Evolutionary conservation across 129 eudicot species (phyloP).

Genomic region (Gnaphalium uliginosum): DNA sequence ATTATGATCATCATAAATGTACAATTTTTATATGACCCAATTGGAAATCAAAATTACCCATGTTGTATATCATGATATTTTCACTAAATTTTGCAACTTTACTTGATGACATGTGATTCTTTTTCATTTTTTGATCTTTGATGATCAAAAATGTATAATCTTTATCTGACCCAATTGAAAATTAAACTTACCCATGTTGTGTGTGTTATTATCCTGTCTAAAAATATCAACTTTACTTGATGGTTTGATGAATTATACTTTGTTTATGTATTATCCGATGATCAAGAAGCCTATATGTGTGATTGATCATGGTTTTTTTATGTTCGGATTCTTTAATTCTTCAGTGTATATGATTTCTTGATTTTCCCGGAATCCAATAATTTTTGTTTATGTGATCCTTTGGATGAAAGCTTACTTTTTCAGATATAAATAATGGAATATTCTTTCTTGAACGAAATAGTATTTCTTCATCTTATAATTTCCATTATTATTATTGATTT

Average conservation of each 20-base stretch:
- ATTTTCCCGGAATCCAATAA: conserved; percentile 15
- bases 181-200: conserved; percentile 31
- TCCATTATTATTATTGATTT: conserved; percentile 23
- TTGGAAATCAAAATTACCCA: conserved; percentile 48
- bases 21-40: conserved; percentile 26
- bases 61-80: conserved; percentile 7
- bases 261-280: conserved; percentile 36
- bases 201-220: conserved; percentile 6
- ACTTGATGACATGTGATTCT: conserved; percentile 43
- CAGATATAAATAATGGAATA: conserved; percentile 39
- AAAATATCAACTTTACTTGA: conserved; percentile 2
- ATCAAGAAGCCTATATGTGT: conserved; percentile 42
- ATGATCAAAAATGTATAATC: conserved; percentile 54
- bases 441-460: conserved; percentile 47
- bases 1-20: conserved; percentile 57
- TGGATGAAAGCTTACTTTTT: conserved; percentile 23
- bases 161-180: conserved; percentile 24
- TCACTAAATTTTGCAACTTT: background rate
- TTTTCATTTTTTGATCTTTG: conserved; percentile 45
- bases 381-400: conserved; percentile 21
- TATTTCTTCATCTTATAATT: conserved; percentile 30
- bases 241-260: conserved; percentile 34
- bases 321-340: conserved; percentile 30
- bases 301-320: conserved; percentile 28
- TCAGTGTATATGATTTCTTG: conserved; percentile 22